Base-by-base conservation (phyloP, 129 eudicot genomes). In the Tagetes erecta region DNA sequence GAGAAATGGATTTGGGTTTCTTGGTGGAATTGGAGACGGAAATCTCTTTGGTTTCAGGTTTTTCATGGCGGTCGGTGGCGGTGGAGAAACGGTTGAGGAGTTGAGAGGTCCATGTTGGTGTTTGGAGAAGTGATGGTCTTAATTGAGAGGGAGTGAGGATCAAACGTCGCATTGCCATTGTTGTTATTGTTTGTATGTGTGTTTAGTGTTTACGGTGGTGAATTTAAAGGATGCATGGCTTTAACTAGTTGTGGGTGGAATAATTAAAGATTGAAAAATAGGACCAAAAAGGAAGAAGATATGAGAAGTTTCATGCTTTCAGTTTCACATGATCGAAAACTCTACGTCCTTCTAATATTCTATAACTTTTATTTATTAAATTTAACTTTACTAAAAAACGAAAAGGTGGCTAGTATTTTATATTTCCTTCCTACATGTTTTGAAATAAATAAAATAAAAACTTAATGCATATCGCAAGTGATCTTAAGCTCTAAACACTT, bases 101-200 rank as follows among this genome's bases (percentile, higher is more conserved):
- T 55, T 84, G 80, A 67, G 79, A 86, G 58, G 76, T 42, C 86
- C 86, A 88, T 75, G 80, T 65, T 73, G 79, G 84, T 39, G 77
- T 71, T 78, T 64, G 51, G 10, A 57, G 53, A 44, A 49, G 78
- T 40, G 74, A 53, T 76, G 67, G 53, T 20, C 27, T 20, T 20
- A 20, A 20, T 4, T 73, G 76, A 57, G 70, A 38, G 34, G 67
- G 78, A 76, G 44, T 58, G 59, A 78, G 50, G 58, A 80, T 92
- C 52, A 86, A 83, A 70, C 97, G 94, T 27, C 84, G 86, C 66
- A 91, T 51, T 10, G 88, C 87, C 95, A 91, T 91, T 0, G 60
- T 56, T 51, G 30, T 12, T 5, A 42, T 42, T 42, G 49, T 44
- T 6, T 44, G 57, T 35, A 20, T 20, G 27, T 20, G 27, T 20